phyloP scores from a whole-genome alignment of 176 grass and related monocot genomes.

The Miscanthus lutarioriparius region DNA sequence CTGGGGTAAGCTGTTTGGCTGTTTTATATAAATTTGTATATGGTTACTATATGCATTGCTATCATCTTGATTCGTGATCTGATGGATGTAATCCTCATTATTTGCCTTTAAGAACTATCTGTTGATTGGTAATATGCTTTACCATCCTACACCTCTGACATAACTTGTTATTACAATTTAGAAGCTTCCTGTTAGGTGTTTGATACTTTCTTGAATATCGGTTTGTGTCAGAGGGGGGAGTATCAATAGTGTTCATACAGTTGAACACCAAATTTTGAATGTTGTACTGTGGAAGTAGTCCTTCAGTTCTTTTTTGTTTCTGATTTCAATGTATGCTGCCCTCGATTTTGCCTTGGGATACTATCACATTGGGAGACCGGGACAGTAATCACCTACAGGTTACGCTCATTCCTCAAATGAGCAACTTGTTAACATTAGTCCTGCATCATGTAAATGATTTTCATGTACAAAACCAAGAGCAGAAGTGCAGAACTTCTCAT shows the following conservation, averaged over 20 bases:
- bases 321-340: constrained; percentile 7
- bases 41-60: constrained; percentile 9
- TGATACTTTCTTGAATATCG: background rate
- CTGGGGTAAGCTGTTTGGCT: constrained; percentile 71
- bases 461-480: constrained; percentile 1
- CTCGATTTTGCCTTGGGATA: background rate
- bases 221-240: background rate
- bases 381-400: background rate
- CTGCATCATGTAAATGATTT: background rate
- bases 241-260: background rate
- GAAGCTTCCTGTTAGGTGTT: background rate
- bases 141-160: background rate
- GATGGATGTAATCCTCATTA: constrained; percentile 15
- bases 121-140: constrained; percentile 15
- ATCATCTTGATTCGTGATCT: constrained; percentile 23
- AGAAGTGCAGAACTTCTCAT: constrained; percentile 9
- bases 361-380: background rate
- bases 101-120: background rate
- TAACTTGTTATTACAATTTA: background rate
- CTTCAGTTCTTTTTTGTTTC: constrained; percentile 6
- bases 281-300: constrained; percentile 7
- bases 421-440: constrained; percentile 21
- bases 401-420: background rate
- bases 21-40: background rate
- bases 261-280: background rate